These are phyloP conservation scores for Malassezia sympodialis DNA, from an alignment of 1,284 basidiomycete genomes.

Conservation along the genomic window DNA sequence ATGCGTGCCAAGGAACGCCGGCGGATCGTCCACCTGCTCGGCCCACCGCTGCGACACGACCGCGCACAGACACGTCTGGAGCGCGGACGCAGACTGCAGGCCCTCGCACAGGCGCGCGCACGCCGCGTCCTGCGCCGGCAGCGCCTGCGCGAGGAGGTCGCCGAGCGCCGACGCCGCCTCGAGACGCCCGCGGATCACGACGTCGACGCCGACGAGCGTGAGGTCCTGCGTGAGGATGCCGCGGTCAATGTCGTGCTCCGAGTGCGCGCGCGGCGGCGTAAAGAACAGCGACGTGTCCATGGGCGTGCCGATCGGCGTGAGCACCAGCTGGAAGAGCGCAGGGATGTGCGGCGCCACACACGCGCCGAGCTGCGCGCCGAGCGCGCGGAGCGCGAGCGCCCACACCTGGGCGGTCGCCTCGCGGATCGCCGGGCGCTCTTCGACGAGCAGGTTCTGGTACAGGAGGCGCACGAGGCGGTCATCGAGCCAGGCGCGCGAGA, in stretches of 20 bases:
- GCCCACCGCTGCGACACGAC: slow-evolving; percentile 91
- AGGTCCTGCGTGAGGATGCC: slow-evolving; percentile 87
- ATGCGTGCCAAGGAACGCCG: slow-evolving; percentile 22
- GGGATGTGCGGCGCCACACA: slow-evolving; percentile 42
- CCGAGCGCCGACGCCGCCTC: slow-evolving; percentile 73
- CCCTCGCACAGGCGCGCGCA: slow-evolving; percentile 65
- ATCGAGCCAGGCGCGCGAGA: slow-evolving; percentile 74
- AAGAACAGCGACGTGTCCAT: slow-evolving; percentile 66
- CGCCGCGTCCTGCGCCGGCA: slow-evolving; percentile 19
- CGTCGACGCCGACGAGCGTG: slow-evolving; percentile 67
- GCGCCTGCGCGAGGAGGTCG: slow-evolving; percentile 57
- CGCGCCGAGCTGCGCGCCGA: slow-evolving; percentile 20
- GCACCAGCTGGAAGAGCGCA: slow-evolving; percentile 59
- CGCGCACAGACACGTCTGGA: slow-evolving; percentile 76
- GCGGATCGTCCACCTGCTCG: slow-evolving; percentile 24
- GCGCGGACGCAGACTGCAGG: slow-evolving; percentile 73
- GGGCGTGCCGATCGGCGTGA: slow-evolving; percentile 78
- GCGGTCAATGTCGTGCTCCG: slow-evolving; percentile 86
- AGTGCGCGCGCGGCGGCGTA: slow-evolving; percentile 53
- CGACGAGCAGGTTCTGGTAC: slow-evolving; percentile 88
- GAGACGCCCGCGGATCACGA: slow-evolving; percentile 70
- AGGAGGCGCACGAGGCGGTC: slow-evolving; percentile 69
- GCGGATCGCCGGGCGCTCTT: slow-evolving; percentile 78
- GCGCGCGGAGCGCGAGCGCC: slow-evolving; percentile 57
- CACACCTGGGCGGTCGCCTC: slow-evolving; percentile 68